A percentile compares a stretch with the other conserved stretches of the same genome.
Evolutionary conservation across 768 basidiomycete species (phyloP).

Genomic region (Xanthoconium purpureum): DNA sequence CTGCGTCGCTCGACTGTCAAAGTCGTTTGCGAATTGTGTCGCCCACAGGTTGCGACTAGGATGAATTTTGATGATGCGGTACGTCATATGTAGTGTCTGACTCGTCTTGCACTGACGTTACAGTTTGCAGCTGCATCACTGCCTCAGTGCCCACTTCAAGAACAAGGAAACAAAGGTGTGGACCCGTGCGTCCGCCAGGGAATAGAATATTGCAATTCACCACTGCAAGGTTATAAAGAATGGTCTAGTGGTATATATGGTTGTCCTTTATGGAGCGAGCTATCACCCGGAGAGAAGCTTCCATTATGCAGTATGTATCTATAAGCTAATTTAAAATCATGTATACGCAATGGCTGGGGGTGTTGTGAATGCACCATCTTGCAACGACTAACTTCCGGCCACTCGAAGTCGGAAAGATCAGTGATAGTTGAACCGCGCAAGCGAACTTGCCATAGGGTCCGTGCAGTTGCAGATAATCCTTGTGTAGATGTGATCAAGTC

Average conservation of each 20-base stretch:
- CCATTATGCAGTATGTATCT: slow-evolving; percentile 19
- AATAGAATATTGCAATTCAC: neutral
- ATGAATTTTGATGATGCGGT: slow-evolving; percentile 10
- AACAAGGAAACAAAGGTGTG: neutral
- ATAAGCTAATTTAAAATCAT: slow-evolving; percentile 8
- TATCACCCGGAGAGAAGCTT: neutral
- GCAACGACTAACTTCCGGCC: slow-evolving; percentile 4
- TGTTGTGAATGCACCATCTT: slow-evolving; percentile 14
- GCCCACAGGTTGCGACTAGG: neutral
- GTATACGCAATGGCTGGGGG: slow-evolving; percentile 2
- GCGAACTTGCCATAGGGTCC: slow-evolving; percentile 5
- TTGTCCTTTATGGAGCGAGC: no score
- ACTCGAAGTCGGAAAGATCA: slow-evolving; percentile 1
- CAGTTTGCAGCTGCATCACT: slow-evolving; percentile 6
- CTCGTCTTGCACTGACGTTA: neutral
- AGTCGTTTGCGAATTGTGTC: slow-evolving; percentile 9
- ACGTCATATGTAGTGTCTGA: neutral
- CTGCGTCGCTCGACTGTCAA: slow-evolving; percentile 5
- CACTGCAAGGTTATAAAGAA: neutral
- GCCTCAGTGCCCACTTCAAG: neutral
- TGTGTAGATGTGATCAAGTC: slow-evolving; percentile 11
- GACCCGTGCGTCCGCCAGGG: slow-evolving; percentile 1
- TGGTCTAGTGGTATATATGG: neutral
- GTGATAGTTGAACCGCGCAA: slow-evolving; percentile 15
- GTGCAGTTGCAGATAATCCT: slow-evolving; percentile 6